A percentile compares a stretch with the other conserved stretches of the same genome.
Conservation (phyloP, 2,329 filamentous ascomycete genomes). For the Trichoderma sp. region DNA sequence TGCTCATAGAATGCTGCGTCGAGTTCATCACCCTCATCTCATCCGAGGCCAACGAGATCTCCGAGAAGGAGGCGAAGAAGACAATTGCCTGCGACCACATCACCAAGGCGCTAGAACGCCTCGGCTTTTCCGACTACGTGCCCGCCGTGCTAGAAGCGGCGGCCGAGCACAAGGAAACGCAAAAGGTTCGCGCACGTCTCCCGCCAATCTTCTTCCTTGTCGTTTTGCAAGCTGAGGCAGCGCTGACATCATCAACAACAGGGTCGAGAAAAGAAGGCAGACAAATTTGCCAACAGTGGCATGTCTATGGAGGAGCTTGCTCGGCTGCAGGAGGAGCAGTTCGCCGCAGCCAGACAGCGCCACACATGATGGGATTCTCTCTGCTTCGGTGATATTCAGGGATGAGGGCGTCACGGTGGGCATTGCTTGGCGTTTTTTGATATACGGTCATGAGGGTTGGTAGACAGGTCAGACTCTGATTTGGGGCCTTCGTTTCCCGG, state of each 20-base stretch:
- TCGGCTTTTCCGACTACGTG: conserved; percentile 92
- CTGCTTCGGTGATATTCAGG: conserved; percentile 15
- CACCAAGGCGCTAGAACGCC: conserved; percentile 86
- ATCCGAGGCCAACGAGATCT: conserved; percentile 98
- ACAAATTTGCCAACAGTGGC: conserved; percentile 94
- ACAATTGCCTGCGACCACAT: conserved; percentile 98
- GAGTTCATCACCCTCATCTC: conserved; percentile 98
- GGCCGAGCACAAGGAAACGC: conserved; percentile 85
- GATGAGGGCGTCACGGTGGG: conserved; percentile 36
- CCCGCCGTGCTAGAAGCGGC: conserved; percentile 84
- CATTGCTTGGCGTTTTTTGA: conserved; percentile 44
- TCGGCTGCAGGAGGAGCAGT: conserved; percentile 86
- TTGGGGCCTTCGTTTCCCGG: background rate
- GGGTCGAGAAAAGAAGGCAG: conserved; percentile 95
- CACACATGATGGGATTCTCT: conserved; percentile 33
- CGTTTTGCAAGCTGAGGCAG: background rate
- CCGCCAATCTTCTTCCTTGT: background rate
- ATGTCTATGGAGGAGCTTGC: conserved; percentile 89
- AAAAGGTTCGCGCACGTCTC: conserved; percentile 65
- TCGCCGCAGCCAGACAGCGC: conserved; percentile 66
- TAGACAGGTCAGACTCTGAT: conserved; percentile 23
- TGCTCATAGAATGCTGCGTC: conserved; percentile 97
- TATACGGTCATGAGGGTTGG: conserved; percentile 23
- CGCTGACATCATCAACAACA: conserved; percentile 57
- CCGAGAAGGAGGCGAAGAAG: conserved; percentile 98